Evolutionary conservation across 106 monocot species (phyloP).

Genomic region (Dendrobium chrysotoxum): DNA sequence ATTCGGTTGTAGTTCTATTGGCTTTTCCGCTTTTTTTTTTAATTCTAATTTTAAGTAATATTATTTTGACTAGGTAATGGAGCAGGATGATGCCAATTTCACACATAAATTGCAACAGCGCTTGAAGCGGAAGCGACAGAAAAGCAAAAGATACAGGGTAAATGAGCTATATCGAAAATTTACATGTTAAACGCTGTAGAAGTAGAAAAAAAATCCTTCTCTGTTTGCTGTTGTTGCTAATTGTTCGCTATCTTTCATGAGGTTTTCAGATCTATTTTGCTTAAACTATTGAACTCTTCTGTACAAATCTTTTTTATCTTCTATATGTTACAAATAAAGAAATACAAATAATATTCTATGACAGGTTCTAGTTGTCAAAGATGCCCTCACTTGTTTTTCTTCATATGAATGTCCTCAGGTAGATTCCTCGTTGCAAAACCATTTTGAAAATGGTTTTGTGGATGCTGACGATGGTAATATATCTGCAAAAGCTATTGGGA

Average conservation of each 20-base stretch:
- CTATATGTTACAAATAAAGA: neutral
- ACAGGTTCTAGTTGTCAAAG: conserved; percentile 21
- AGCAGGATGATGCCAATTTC: conserved; percentile 76
- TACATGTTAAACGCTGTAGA: neutral
- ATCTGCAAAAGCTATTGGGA: conserved; percentile 10
- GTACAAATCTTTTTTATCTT: neutral
- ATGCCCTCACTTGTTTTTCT: neutral
- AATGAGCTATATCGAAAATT: neutral
- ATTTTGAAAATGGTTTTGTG: conserved; percentile 16
- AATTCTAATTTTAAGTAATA: neutral
- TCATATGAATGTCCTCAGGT: conserved; percentile 9
- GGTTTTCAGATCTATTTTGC: neutral
- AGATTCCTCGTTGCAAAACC: neutral
- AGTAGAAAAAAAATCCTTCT: neutral
- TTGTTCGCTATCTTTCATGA: neutral
- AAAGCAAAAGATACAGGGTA: conserved; percentile 32
- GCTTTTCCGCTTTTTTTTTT: neutral
- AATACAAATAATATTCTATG: neutral
- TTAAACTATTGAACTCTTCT: neutral
- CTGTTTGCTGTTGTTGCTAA: neutral
- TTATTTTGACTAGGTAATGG: conserved; percentile 53
- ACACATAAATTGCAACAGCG: conserved; percentile 48
- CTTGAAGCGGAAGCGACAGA: conserved; percentile 52
- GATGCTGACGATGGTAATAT: conserved; percentile 7
- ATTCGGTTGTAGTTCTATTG: neutral